Percentiles rank a stretch among this genome's conserved stretches.
These are phyloP conservation scores for Hymenoscyphus occultus DNA, from an alignment of 2,329 filamentous ascomycete species.

Conservation along the genomic window DNA sequence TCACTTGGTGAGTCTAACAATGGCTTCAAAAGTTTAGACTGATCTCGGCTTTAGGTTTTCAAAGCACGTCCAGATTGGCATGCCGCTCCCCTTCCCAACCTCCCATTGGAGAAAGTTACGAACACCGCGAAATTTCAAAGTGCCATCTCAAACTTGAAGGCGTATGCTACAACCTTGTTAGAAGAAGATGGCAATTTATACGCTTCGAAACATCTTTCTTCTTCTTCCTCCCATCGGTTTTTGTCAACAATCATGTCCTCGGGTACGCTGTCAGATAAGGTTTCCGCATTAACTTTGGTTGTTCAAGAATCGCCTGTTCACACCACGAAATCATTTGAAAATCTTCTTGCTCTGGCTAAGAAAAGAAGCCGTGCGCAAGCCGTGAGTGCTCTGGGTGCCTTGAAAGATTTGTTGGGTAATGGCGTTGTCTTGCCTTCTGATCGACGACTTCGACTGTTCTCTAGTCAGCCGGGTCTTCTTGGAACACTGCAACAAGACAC, in stretches of 20 bases:
- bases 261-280: constrained; percentile 93
- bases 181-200: constrained; percentile 77
- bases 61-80: constrained; percentile 68
- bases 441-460: constrained; percentile 76
- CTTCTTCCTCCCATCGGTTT: constrained; percentile 90
- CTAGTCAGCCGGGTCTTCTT: constrained; percentile 73
- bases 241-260: constrained; percentile 96
- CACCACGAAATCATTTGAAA: constrained; percentile 85
- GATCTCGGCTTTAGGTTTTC: constrained; percentile 46
- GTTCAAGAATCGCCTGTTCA: constrained; percentile 96
- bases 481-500: constrained; percentile 63
- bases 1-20: constrained; percentile 34
- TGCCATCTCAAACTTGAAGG: constrained; percentile 57
- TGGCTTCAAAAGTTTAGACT: constrained; percentile 19
- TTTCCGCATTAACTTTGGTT: constrained; percentile 89
- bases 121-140: constrained; percentile 47
- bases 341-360: constrained; percentile 74
- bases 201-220: constrained; percentile 64
- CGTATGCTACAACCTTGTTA: constrained; percentile 71
- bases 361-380: constrained; percentile 94
- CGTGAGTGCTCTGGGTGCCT: constrained; percentile 83
- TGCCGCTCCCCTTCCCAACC: constrained; percentile 51
- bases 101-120: constrained; percentile 46
- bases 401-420: constrained; percentile 91
- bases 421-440: constrained; percentile 81